Base-by-base conservation (phyloP, 1,284 basidiomycete species). In the Trametes pubescens region DNA sequence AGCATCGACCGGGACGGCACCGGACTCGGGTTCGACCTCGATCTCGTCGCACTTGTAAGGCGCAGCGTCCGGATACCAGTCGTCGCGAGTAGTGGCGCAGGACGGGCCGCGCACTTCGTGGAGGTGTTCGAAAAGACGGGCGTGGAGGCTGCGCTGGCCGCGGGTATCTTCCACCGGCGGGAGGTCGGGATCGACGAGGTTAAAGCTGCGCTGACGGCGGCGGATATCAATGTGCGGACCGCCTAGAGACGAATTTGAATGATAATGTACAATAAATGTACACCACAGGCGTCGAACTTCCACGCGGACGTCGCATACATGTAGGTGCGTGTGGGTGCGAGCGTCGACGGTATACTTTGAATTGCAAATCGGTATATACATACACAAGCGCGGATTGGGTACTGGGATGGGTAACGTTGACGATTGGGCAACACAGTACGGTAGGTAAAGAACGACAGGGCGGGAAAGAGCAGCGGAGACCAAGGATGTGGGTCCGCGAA, bases 1-100 rank as follows among this genome's bases (percentile, higher is more conserved):
- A 95, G 92, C 76, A 98, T 99, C 72, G 98, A 99, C 78, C 86
- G 95, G 65, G 98, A 99, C 74, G 98, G 98, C 3, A 93, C 93
- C 0, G 95, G 96, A 52, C 84, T 87, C 54, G 98, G 98, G 13
- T 99, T 98, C 74, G 98, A 99, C 79, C 79, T 92, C 46, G 93
- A 93, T 69, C 82, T 99, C 24, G 79, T 99, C 62, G 81, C 84
- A 29, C 82, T 96, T 62, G 90, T 99, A 58, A 90, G 91, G 72
- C 77, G 78, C 54, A 85, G 82, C 43, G 95, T 99, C 22, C 82
- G 83, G 47, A 97, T 99, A 65, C 98, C 98, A 0, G 94, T 99
- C 56, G 91, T 99, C 21, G 96, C 97, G 13, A 95, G 92, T 75
- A 97, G 94, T 65, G 97, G 96, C 1, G 98, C 98, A 26, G 98